Conservation (phyloP, 352 stramenopile genomes). For the Globisporangium sylvaticum region DNA sequence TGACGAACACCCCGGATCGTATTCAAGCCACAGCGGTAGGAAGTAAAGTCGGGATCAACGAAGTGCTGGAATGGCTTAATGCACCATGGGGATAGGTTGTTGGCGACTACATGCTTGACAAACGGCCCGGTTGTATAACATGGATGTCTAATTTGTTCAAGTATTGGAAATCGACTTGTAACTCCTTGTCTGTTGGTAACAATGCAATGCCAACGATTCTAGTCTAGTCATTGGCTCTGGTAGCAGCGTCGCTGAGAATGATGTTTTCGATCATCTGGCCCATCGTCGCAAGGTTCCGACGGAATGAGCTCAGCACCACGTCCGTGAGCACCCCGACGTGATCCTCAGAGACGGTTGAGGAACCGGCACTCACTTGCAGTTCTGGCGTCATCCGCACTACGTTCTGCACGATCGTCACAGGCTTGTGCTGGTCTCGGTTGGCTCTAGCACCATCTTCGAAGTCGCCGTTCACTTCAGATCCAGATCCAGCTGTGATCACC, state of each 20-base stretch:
- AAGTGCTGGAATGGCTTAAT: too few species aligned
- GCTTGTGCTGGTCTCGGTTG: background rate
- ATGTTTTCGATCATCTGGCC: conserved; percentile 11
- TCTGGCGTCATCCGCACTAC: conserved; percentile 7
- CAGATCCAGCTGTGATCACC: background rate
- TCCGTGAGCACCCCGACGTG: conserved; percentile 7
- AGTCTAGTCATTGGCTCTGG: background rate
- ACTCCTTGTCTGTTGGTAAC: too few species aligned
- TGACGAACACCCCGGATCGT: too few species aligned
- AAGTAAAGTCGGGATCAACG: too few species aligned
- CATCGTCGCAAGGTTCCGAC: conserved; percentile 9
- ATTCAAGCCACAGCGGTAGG: too few species aligned
- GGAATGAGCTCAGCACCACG: background rate
- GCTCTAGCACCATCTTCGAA: background rate
- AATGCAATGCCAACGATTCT: too few species aligned
- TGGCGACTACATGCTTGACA: too few species aligned
- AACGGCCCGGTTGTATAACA: too few species aligned
- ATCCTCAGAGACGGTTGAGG: background rate
- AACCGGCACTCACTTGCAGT: background rate
- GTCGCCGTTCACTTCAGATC: background rate
- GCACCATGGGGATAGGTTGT: too few species aligned
- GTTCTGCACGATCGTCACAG: background rate
- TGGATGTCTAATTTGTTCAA: too few species aligned
- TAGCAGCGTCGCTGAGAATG: background rate
- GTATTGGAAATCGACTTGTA: too few species aligned